Conservation (phyloP, 2,329 filamentous ascomycete species). For the Colletotrichum cereale region DNA sequence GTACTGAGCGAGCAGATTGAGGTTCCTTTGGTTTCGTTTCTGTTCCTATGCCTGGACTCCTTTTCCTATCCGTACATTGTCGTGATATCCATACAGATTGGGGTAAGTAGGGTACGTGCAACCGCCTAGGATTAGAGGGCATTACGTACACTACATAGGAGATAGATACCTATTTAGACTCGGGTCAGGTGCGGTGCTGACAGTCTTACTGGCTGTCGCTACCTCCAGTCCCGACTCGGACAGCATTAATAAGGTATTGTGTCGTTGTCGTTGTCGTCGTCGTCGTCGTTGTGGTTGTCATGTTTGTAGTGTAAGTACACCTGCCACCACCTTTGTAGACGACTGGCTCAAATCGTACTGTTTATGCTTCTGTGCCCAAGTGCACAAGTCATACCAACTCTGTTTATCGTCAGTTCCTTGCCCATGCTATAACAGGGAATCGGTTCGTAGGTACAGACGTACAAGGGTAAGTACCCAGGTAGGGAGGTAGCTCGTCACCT, state of each 20-base stretch:
- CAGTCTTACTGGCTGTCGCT: neutral
- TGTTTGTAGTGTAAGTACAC: no score
- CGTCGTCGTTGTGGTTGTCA: no score
- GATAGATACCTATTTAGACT: no score
- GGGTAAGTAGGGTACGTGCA: no score
- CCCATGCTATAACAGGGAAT: neutral
- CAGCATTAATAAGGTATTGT: neutral
- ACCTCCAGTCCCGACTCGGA: neutral
- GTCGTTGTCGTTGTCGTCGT: neutral
- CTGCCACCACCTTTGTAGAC: neutral
- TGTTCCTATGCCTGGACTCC: conserved; percentile 15
- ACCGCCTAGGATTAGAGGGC: no score
- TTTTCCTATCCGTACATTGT: neutral
- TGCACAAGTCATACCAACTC: conserved; percentile 6
- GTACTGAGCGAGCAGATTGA: conserved; percentile 7
- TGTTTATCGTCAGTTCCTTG: neutral
- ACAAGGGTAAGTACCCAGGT: no score
- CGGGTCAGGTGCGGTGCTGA: neutral
- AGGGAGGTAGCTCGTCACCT: neutral
- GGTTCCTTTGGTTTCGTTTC: neutral
- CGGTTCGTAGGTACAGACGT: no score
- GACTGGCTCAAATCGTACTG: neutral
- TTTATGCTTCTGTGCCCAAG: neutral
- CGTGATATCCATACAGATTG: no score
- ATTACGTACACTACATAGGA: no score